A percentile compares a stretch with the other conserved stretches of the same genome.
Conservation (phyloP, 208 protist species). For the Trypanosomatidae sp. region DNA sequence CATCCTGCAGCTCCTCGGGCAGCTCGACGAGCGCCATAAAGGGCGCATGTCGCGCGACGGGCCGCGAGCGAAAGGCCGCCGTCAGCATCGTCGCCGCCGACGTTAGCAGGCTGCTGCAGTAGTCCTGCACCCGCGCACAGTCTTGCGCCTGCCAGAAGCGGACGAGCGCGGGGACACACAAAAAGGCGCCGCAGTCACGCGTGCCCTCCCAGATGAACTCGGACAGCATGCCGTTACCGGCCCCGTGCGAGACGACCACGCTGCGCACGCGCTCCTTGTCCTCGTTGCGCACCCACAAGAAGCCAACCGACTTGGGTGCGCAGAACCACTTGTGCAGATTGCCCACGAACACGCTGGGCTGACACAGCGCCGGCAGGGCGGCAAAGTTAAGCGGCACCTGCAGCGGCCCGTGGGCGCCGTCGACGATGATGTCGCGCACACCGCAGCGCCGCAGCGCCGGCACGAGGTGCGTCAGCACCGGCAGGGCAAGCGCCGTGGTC, state of each 20-base stretch:
- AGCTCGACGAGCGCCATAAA: constrained; percentile 86
- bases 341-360: constrained; percentile 66
- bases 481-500: constrained; percentile 63
- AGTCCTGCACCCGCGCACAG: constrained; percentile 26
- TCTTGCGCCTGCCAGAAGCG: constrained; percentile 67
- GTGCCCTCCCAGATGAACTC: constrained; percentile 90
- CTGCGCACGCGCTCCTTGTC: constrained; percentile 33
- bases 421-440: constrained; percentile 76
- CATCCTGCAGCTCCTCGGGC: constrained; percentile 49
- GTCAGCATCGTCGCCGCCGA: constrained; percentile 55
- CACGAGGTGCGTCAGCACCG: constrained; percentile 73
- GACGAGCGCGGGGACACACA: constrained; percentile 61
- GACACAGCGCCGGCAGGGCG: constrained; percentile 19
- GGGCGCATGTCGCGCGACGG: constrained; percentile 39
- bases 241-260: constrained; percentile 77
- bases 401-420: constrained; percentile 79
- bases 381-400: constrained; percentile 67
- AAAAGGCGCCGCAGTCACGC: constrained; percentile 72
- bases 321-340: constrained; percentile 91
- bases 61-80: constrained; percentile 35
- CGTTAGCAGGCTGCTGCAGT: constrained; percentile 39
- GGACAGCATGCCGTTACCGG: constrained; percentile 69
- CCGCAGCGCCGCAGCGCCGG: constrained; percentile 43
- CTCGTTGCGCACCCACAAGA: constrained; percentile 58
- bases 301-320: constrained; percentile 70